Conservation (phyloP, 2,329 filamentous ascomycete species). For the Dothistroma pini region DNA sequence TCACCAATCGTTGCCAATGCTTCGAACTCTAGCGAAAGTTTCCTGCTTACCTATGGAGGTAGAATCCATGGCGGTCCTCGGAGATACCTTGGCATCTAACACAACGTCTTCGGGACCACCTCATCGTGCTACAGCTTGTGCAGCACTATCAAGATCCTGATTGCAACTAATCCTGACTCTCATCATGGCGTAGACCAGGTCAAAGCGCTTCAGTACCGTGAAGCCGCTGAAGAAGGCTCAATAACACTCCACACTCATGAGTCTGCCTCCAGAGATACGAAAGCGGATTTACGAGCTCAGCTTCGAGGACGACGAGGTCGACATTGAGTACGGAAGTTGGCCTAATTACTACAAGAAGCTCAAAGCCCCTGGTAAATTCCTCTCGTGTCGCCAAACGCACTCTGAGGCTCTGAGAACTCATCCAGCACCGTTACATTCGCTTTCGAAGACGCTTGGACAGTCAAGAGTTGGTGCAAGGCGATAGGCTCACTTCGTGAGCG, state of each 20-base stretch:
- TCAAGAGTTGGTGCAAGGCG: not conserved
- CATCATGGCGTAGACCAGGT: too few relatives aligned
- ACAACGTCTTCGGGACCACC: too few relatives aligned
- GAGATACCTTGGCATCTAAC: too few relatives aligned
- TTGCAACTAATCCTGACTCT: too few relatives aligned
- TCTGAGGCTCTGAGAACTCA: not conserved
- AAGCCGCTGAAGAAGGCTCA: not conserved
- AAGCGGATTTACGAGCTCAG: not conserved
- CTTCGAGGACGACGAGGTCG: not conserved
- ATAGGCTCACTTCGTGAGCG: not conserved
- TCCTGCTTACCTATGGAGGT: too few relatives aligned
- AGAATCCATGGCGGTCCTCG: too few relatives aligned
- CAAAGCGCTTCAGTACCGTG: not conserved
- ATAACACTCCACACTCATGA: not conserved
- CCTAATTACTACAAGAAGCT: not conserved
- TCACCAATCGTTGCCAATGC: too few relatives aligned
- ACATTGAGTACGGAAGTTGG: not conserved
- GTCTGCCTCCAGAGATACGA: not conserved
- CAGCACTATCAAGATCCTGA: too few relatives aligned
- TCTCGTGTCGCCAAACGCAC: not conserved
- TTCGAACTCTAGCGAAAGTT: too few relatives aligned
- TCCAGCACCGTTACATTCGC: not conserved
- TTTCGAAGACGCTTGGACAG: not conserved
- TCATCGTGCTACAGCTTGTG: too few relatives aligned
- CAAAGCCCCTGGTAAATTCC: not conserved